Conservation (phyloP, 177 flowering plant species). For the Telopea speciosissima region DNA sequence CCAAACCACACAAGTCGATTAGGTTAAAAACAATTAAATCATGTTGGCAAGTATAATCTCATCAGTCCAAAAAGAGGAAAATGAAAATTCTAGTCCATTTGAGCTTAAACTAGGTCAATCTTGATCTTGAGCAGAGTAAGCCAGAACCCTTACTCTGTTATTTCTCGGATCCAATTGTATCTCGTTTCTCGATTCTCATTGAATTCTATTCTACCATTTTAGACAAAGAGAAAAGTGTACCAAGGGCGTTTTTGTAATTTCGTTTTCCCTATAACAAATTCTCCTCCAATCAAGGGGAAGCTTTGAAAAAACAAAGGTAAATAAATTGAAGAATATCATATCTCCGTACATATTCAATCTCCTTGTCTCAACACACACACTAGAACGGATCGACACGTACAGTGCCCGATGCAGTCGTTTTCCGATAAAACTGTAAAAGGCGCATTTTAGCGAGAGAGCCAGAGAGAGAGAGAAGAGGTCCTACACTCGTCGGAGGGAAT, state of each 20-base stretch:
- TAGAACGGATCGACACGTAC: background rate
- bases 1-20: background rate
- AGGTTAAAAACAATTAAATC: background rate
- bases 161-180: background rate
- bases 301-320: background rate
- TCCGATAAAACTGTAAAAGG: background rate
- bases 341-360: background rate
- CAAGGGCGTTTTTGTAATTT: background rate
- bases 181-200: too few relatives aligned
- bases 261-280: background rate
- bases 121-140: too few relatives aligned
- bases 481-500: constrained; percentile 3
- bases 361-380: too few relatives aligned
- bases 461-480: background rate
- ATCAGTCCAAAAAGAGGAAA: background rate
- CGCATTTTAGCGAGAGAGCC: background rate
- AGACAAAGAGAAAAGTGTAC: background rate
- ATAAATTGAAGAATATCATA: background rate
- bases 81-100: too few relatives aligned
- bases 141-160: too few relatives aligned
- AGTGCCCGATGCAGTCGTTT: background rate
- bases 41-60: background rate
- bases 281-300: background rate
- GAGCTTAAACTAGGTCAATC: too few relatives aligned
- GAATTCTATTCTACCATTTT: background rate